Evolutionary conservation across 192 early-diverging fungal genomes (phyloP), one percentile per base, ranked within the genome.

Genomic region (Coemansia sp.): DNA sequence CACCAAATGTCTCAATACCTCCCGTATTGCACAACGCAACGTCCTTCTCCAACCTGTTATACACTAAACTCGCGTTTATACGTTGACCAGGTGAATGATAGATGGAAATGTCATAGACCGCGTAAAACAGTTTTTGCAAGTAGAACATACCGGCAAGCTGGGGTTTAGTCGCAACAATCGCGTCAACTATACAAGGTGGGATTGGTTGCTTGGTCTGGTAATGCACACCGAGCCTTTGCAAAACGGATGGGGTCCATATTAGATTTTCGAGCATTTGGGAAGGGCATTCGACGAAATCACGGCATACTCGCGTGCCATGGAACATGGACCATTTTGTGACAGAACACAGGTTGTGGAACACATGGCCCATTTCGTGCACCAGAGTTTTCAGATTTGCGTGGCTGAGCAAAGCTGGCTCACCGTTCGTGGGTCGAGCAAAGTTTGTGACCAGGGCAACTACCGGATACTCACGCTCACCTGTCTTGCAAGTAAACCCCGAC

Each of bases 191-290:
- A 90, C 78, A 23, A 92, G 66, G 12, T 84, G 91, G 89, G 21
- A 92, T 73, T 5, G 75, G 73, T 38, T 86, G 70, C 1, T 79
- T 79, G 29, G 84, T 85, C 43, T 87, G 68, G 70, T 88, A 86
- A 58, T 93, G 90, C 57, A 75, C 66, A 37, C 84, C 81, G 15
- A 86, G 55, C 4, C 51, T 35, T 23, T 80, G 62, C 9, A 88
- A 60, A 4, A 81, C 73, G 3, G 67, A 58, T 4, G 73, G 70
- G 11, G 85, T 77, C 72, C 80, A 88, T 5, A 79, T 75, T 81
- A 84, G 87, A 63, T 88, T 90, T 67, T 92, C 91, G 14, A 92
- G 73, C 91, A 92, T 88, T 78, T 89, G 88, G 27, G 85, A 86
- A 7, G 91, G 91, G 11, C 87, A 87, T 75, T 93, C 91, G 25